Evolutionary conservation across 2,329 filamentous ascomycete genomes (phyloP), one percentile per base, ranked within the genome.

Genomic region (Apiospora kogelbergensis): DNA sequence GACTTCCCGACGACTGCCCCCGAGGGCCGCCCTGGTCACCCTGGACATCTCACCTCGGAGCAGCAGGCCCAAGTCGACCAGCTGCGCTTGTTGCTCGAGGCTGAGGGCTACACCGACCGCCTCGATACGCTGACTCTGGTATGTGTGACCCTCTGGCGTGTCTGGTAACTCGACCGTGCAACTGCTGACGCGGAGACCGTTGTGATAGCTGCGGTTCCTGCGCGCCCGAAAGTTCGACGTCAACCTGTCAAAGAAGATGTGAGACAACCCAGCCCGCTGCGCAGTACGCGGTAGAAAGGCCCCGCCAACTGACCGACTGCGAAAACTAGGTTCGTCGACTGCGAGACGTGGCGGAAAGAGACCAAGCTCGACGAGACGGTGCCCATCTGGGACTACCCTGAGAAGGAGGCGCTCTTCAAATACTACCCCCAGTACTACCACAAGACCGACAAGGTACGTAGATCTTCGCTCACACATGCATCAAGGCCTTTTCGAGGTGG

Each of bases 371-470:
- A 98, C 82, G 87, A 95, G 72, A 87, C 93, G 45, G 89, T 95
- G 68, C 89, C 89, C 72, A 91, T 84, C 75, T 97, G 97, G 86
- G 90, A 96, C 70, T 98, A 96, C 70, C 86, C 87, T 72, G 95
- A 98, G 87, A 96, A 95, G 82, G 77, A 88, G 68, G 81, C 95
- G 79, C 88, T 99, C 70, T 93, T 93, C 82, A 85, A 95, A 82
- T 97, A 93, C 86, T 99, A 99, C 84, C 94, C 94, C 64, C 96
- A 99, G 84, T 99, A 96, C 86, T 99, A 99, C 85, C 96, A 99
- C 89, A 98, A 98, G 86, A 95, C 90, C 15, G 93, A 96, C 83
- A 94, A 94, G 84, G 90, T 91, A 80, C 42, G 37, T 37, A 37
- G 3, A 15, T 13, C 1, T 15, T 4, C 40, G 13, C 30, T 37